Evolutionary conservation across 768 basidiomycete species (phyloP), one percentile per base, ranked within the genome.

Genomic region (Botryobasidium botryosum): DNA sequence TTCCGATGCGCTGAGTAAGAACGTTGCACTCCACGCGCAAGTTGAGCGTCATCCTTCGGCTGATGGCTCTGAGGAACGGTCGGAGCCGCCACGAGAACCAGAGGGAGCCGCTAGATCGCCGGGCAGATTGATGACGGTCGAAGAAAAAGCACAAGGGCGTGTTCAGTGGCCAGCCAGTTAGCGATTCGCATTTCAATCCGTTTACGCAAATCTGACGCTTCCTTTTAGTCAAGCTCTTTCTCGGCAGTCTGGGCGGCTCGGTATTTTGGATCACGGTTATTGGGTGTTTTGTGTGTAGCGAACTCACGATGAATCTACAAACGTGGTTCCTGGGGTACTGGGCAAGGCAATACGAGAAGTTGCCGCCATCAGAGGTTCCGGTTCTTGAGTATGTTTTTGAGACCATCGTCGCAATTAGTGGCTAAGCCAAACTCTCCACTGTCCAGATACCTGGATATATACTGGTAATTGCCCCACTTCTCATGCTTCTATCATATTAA

Each of bases 91-190:
- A 26, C 33, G 10, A 33, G 37, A 45, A 27, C 31, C 31, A 33
- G 31, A 33, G 31, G 37, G 57, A 45, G 45, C 36, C n/a, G 8
- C 17, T 2, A 50, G 50, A 13, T 58, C 60, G 36, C 66, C 66
- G 35, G 75, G 75, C 3, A 75, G 77, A 53, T 63, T 80, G 15
- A 68, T 78, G 38, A 58, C 75, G 5, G 69, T 68, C 0, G 79
- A 81, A 55, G 79, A 81, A 53, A 65, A 77, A 35, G 67, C 62
- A 4, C 64, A 68, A 42, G 77, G 77, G 0, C 71, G 71, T 47
- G 68, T 79, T 24, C 68, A 69, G 35, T 72, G 70, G 68, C 47
- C 60, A 33, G 62, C 70, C 33, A 50, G 63, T 60, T 46, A 50
- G 62, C 56, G 3, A 32, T 13, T 31, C 8, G 17, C 17, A 17